Evolutionary conservation across 768 basidiomycete species (phyloP).

Genomic region (Trametes meyenii): DNA sequence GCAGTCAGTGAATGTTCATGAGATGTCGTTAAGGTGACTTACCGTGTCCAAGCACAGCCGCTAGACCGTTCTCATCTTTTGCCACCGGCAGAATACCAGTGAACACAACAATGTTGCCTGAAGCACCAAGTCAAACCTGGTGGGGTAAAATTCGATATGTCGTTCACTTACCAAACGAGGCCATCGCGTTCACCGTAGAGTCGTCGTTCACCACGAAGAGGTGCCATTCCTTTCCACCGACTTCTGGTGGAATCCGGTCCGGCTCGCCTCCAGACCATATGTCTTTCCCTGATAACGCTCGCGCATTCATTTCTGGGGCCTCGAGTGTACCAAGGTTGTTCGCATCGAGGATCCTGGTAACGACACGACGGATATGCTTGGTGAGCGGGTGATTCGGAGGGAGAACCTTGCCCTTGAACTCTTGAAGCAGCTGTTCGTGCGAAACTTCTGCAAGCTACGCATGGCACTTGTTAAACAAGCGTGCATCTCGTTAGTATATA

Average conservation of each 20-base stretch:
- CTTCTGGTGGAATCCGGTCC: slow-evolving; percentile 29
- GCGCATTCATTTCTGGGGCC: slow-evolving; percentile 27
- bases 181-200: slow-evolving; percentile 76
- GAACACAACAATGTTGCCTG: slow-evolving; percentile 82
- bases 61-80: slow-evolving; percentile 77
- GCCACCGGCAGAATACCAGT: slow-evolving; percentile 86
- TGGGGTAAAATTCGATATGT: neutral
- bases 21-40: slow-evolving; percentile 20
- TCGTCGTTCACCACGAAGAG: slow-evolving; percentile 78
- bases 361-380: slow-evolving; percentile 69
- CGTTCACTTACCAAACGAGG: slow-evolving; percentile 57
- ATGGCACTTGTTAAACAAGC: neutral
- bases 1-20: neutral
- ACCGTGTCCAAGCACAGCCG: slow-evolving; percentile 87
- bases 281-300: slow-evolving; percentile 31
- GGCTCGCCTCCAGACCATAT: slow-evolving; percentile 28
- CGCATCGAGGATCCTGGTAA: slow-evolving; percentile 65
- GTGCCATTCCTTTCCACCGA: slow-evolving; percentile 53
- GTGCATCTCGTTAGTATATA: neutral
- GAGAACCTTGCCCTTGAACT: slow-evolving; percentile 59
- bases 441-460: slow-evolving; percentile 47
- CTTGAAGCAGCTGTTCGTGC: slow-evolving; percentile 47
- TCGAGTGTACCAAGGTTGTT: slow-evolving; percentile 72
- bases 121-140: neutral
- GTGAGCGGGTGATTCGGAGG: slow-evolving; percentile 69